Conservation (phyloP, 2,329 filamentous ascomycete genomes). For the Aspergillus pseudoterreus region DNA sequence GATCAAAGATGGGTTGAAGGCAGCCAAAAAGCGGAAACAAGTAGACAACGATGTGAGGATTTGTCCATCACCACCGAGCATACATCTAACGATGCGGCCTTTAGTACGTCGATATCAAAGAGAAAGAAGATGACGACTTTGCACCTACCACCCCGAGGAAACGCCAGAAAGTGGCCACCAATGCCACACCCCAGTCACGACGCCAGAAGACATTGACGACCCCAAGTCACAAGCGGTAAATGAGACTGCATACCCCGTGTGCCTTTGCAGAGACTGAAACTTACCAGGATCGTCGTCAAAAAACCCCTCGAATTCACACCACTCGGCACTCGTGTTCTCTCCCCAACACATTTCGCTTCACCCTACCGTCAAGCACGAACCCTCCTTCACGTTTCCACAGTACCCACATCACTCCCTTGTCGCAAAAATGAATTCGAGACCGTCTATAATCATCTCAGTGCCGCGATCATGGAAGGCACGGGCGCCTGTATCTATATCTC, state of each 20-base stretch:
- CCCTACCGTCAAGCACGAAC: constrained; percentile 89
- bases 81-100: constrained; percentile 2
- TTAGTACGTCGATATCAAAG: constrained; percentile 38
- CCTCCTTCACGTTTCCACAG: constrained; percentile 87
- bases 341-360: constrained; percentile 68
- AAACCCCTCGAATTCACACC: constrained; percentile 94
- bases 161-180: constrained; percentile 49
- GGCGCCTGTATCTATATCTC: constrained; percentile 99
- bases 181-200: constrained; percentile 40
- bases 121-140: constrained; percentile 27
- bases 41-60: constrained; percentile 35
- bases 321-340: constrained; percentile 80
- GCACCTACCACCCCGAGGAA: constrained; percentile 54
- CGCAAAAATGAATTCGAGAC: constrained; percentile 86
- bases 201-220: constrained; percentile 51
- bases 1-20: constrained; percentile 63
- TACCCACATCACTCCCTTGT: constrained; percentile 84
- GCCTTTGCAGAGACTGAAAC: constrained; percentile 17
- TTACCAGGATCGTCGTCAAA: constrained; percentile 63
- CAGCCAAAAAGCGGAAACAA: constrained; percentile 56
- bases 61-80: neutral
- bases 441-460: constrained; percentile 90
- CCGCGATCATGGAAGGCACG: constrained; percentile 87
- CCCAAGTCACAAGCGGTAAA: constrained; percentile 60
- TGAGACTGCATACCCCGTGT: constrained; percentile 11